phyloP scores from a whole-genome alignment of 2,329 filamentous ascomycete species.

The Pseudogymnoascus sp. region DNA sequence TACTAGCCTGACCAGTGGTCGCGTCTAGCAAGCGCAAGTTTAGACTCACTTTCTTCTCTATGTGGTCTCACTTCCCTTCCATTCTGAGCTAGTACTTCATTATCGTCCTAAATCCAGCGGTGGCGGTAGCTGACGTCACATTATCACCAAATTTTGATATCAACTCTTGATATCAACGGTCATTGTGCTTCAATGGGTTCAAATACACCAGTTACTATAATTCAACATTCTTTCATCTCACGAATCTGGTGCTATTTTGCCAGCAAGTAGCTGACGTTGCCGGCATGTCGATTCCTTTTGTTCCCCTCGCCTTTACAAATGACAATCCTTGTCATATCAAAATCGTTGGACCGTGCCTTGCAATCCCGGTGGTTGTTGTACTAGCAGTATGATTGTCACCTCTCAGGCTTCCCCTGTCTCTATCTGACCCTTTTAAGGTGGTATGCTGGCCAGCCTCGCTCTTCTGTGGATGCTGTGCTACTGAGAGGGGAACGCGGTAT shows the following conservation, averaged over 20 bases:
- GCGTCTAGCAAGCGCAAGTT: not conserved
- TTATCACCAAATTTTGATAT: not conserved
- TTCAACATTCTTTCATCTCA: not conserved
- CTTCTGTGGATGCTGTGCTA: conserved; percentile 47
- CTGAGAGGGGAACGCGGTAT: conserved; percentile 38
- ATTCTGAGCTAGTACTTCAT: conserved; percentile 3
- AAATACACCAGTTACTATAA: not conserved
- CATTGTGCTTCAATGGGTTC: not conserved
- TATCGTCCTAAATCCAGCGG: not conserved
- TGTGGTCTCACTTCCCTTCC: not conserved
- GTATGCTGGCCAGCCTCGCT: conserved; percentile 47
- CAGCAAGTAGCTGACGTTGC: conserved; percentile 38
- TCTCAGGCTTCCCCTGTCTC: conserved; percentile 6
- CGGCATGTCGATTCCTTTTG: not conserved
- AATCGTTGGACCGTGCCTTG: conserved; percentile 12
- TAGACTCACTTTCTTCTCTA: not conserved
- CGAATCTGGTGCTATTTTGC: not conserved
- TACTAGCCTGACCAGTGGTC: not conserved
- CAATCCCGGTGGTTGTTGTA: conserved; percentile 32
- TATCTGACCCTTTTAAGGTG: conserved; percentile 28
- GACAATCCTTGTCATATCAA: conserved; percentile 36
- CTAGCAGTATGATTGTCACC: conserved; percentile 37
- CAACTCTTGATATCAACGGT: not conserved
- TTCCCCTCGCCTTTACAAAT: not conserved
- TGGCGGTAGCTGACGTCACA: not conserved